These are phyloP conservation scores for Massospora cicadina DNA, from an alignment of 371 early-diverging fungal genomes.

Conservation along the genomic window DNA sequence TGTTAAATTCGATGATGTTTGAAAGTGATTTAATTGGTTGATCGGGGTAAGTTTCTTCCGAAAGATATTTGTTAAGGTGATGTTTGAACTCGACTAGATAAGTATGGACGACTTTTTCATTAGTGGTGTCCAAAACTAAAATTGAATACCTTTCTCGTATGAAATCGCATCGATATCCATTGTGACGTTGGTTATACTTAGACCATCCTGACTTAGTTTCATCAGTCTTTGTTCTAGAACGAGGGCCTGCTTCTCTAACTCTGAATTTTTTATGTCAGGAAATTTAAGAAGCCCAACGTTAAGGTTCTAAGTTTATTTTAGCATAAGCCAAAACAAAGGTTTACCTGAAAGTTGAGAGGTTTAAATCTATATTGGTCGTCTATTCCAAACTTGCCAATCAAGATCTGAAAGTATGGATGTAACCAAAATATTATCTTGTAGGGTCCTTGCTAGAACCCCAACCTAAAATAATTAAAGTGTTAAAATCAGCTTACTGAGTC, in stretches of 20 bases:
- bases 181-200: background rate
- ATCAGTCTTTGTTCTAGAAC: background rate
- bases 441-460: background rate
- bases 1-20: slow-evolving; percentile 1
- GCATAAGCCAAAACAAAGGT: background rate
- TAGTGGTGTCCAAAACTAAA: background rate
- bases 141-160: background rate
- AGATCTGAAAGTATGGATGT: background rate
- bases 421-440: background rate
- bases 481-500: background rate
- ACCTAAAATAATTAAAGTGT: background rate
- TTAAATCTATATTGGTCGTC: background rate
- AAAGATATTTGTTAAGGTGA: background rate
- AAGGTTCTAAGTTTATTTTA: background rate
- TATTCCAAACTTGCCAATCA: background rate
- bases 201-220: background rate
- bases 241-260: background rate
- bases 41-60: background rate
- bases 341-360: background rate
- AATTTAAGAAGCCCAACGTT: background rate
- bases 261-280: background rate
- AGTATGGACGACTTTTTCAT: background rate
- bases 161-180: background rate
- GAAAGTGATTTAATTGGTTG: background rate
- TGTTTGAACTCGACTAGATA: background rate